Evolutionary conservation across 768 basidiomycete species (phyloP), one percentile per base, ranked within the genome.

Genomic region (Hypholoma fasciculare): DNA sequence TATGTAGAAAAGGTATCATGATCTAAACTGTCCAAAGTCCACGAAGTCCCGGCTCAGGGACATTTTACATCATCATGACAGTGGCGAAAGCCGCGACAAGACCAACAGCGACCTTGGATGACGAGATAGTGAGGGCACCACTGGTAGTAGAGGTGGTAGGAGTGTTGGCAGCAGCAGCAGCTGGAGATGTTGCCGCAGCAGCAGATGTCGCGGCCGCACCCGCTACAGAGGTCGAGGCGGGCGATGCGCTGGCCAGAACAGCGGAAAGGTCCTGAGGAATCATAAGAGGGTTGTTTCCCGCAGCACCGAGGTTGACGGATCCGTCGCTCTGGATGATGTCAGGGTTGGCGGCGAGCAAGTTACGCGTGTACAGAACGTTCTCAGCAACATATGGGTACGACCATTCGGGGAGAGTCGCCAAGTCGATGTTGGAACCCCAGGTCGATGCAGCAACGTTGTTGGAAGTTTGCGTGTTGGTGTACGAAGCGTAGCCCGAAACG

Each of bases 391-490:
- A 66, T 13, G 68, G 60, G 56, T 83, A 78, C 5, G 85, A 71
- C 86, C 83, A 87, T 0, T 66, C 67, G 47, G 86, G 86, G 64
- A 91, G 72, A 44, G 59, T 42, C 38, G 73, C 67, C 65, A 90
- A 73, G 71, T 90, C 83, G 39, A 89, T 81, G 78, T 74, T 82
- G 54, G 70, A 69, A 57, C 88, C 89, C 90, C 89, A 90, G 43
- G 62, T 72, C 14, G 80, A 68, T 27, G 84, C 88, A 55, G 48
- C 57, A 59, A 71, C 48, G 67, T 79, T 85, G 70, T 73, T 74
- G n/a, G 71, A 60, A 36, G 86, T 87, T 64, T 73, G 56, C 59
- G 74, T 78, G 58, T 68, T 65, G 46, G 80, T 76, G 74, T 85
- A 84, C 11, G 81, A 69, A 64, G 76, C 72, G 71, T 86, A 87